phyloP scores from a whole-genome alignment of 2,329 filamentous ascomycete species.

The Sarocladiaceae sp. region DNA sequence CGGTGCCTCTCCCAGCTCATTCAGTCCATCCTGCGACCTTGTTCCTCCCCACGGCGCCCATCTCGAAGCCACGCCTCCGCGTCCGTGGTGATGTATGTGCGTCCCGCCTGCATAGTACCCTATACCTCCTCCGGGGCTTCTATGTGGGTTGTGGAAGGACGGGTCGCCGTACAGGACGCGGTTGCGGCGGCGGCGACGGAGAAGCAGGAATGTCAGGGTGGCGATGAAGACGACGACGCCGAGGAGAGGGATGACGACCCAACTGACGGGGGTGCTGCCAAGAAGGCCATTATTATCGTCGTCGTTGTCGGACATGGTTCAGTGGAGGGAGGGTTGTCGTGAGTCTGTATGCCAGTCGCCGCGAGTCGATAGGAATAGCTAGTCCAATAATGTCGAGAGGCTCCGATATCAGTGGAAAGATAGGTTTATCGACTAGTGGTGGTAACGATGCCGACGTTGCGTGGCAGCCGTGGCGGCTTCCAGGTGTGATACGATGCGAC shows the following conservation, averaged over 20 bases:
- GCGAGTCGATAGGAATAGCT: too few relatives aligned
- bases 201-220: slow-evolving; percentile 34
- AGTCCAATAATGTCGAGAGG: too few relatives aligned
- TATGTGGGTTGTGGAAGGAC: neutral
- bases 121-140: neutral
- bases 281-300: slow-evolving; percentile 5
- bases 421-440: too few relatives aligned
- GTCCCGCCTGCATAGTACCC: neutral
- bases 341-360: too few relatives aligned
- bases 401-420: too few relatives aligned
- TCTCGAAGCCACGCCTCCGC: slow-evolving; percentile 8
- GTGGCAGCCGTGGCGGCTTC: too few relatives aligned
- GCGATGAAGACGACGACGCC: slow-evolving; percentile 35
- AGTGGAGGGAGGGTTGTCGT: too few relatives aligned
- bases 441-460: too few relatives aligned
- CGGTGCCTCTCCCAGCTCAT: slow-evolving; percentile 59
- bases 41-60: slow-evolving; percentile 16
- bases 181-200: slow-evolving; percentile 30
- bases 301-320: slow-evolving; percentile 5
- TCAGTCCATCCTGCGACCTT: slow-evolving; percentile 45
- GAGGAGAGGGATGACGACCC: slow-evolving; percentile 45
- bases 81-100: slow-evolving; percentile 1
- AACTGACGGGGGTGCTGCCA: slow-evolving; percentile 41
- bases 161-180: slow-evolving; percentile 1
- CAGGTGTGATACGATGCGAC: too few relatives aligned